These are phyloP conservation scores for Solanum virginianum DNA, from an alignment of 257 asterid species.

Conservation along the genomic window DNA sequence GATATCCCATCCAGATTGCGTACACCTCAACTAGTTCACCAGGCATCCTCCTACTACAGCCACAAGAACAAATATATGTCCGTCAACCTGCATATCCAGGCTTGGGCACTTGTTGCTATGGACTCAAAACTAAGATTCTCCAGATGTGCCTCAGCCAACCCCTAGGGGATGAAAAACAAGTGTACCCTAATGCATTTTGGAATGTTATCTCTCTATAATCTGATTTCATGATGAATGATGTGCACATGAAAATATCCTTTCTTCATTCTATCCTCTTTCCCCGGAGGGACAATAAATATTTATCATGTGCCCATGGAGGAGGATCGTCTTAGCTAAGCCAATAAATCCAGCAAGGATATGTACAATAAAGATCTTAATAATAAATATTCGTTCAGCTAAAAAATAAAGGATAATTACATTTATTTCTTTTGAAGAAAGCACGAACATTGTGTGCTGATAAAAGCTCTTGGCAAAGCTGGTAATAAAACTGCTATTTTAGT, in stretches of 20 bases:
- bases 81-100: background rate
- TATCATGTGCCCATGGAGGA: background rate
- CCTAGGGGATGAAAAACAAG: background rate
- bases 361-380: background rate
- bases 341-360: background rate
- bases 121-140: background rate
- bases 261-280: background rate
- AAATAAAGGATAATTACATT: slow-evolving; percentile 32
- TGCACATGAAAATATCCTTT: background rate
- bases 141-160: background rate
- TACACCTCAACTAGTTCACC: background rate
- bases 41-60: background rate
- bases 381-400: background rate
- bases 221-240: background rate
- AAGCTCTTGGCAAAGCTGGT: background rate
- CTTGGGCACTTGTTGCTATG: background rate
- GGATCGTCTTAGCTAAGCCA: background rate
- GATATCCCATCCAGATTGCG: background rate
- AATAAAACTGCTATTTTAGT: background rate
- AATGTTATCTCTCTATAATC: background rate
- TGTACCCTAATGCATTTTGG: background rate
- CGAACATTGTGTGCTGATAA: background rate
- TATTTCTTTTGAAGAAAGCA: slow-evolving; percentile 33
- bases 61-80: background rate
- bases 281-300: background rate